Evolutionary conservation across 805 yeast species (phyloP).

Genomic region (Sugiyamaella americana): DNA sequence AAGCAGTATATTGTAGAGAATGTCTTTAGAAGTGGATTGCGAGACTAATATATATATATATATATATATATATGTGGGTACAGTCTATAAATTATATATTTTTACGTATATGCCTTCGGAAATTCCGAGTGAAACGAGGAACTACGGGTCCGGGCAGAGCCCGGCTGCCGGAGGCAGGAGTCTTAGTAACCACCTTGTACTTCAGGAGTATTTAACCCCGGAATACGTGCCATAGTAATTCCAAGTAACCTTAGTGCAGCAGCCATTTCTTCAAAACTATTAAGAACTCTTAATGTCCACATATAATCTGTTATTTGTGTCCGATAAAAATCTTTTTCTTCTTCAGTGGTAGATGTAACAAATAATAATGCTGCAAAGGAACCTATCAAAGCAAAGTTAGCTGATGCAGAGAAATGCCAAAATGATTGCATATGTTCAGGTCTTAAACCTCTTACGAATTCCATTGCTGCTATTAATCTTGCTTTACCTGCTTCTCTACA

Average conservation of each 20-base stretch:
- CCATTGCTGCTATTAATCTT: slow-evolving; percentile 73
- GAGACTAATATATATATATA: too few species aligned
- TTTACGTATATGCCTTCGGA: too few species aligned
- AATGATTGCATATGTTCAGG: slow-evolving; percentile 82
- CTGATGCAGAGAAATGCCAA: slow-evolving; percentile 81
- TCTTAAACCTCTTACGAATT: slow-evolving; percentile 65
- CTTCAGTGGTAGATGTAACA: slow-evolving; percentile 50
- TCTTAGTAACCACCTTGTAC: background rate
- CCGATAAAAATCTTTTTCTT: slow-evolving; percentile 58
- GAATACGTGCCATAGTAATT: slow-evolving; percentile 65
- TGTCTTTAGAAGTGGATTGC: too few species aligned
- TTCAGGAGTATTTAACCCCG: slow-evolving; percentile 30
- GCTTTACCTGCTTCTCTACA: slow-evolving; percentile 84
- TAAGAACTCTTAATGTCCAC: slow-evolving; percentile 67
- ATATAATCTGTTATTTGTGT: slow-evolving; percentile 71
- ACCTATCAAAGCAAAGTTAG: slow-evolving; percentile 77
- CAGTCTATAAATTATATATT: too few species aligned
- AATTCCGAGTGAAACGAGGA: background rate
- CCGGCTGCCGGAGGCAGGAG: background rate
- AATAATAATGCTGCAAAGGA: slow-evolving; percentile 78
- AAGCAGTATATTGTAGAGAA: too few species aligned
- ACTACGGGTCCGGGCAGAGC: background rate
- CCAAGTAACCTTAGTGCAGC: slow-evolving; percentile 68
- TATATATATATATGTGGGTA: too few species aligned
- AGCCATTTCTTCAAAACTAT: slow-evolving; percentile 72